Conservation (phyloP, 2,329 filamentous ascomycete species). For the Colletotrichum viniferum region DNA sequence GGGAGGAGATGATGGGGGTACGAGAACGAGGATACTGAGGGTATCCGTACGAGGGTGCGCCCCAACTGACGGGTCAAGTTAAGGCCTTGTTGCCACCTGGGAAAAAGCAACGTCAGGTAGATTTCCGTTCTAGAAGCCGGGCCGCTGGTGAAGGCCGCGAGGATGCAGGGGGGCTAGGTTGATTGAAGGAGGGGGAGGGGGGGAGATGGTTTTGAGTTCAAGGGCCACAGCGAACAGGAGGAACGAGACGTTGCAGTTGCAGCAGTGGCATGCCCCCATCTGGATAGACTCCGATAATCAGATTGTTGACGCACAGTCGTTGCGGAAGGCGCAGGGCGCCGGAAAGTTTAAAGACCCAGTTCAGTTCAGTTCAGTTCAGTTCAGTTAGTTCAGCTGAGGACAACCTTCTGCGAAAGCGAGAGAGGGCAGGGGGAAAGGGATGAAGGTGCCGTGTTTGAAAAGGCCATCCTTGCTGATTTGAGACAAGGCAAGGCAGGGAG, state of each 20-base stretch:
- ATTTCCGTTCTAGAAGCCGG: constrained; percentile 16
- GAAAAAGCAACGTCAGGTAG: background rate
- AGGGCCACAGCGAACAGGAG: background rate
- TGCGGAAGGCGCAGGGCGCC: background rate
- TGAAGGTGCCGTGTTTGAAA: background rate
- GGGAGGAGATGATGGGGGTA: background rate
- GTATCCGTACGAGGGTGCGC: background rate
- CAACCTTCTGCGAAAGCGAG: background rate
- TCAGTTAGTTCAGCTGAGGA: background rate
- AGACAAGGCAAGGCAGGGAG: background rate
- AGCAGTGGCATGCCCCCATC: background rate
- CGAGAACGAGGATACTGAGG: background rate
- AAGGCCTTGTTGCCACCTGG: background rate
- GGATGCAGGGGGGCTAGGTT: background rate
- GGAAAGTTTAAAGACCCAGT: background rate
- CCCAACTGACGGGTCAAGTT: background rate
- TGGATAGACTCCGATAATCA: background rate
- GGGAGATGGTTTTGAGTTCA: background rate
- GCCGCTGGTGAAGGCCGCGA: background rate
- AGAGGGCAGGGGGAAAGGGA: background rate
- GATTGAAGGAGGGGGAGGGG: background rate
- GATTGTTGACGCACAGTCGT: background rate
- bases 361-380: background rate
- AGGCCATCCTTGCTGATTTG: background rate
- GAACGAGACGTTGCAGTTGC: background rate